Conservation (phyloP, 768 basidiomycete species). For the Stropharia rugosoannulata region DNA sequence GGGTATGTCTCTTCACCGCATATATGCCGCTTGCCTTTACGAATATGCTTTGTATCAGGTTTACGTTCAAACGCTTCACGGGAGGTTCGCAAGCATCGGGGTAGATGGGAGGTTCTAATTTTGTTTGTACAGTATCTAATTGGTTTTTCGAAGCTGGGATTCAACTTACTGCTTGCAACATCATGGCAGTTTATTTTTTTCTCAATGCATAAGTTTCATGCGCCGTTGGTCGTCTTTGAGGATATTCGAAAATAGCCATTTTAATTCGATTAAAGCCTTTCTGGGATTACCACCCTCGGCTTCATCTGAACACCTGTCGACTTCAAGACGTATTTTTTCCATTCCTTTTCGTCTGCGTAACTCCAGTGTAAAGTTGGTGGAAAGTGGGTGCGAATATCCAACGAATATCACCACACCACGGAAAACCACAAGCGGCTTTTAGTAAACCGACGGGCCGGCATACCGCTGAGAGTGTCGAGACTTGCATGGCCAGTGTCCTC, state of each 20-base stretch:
- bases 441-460: background rate
- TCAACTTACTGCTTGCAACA: background rate
- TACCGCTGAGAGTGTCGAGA: background rate
- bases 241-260: no score
- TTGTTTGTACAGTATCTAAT: conserved; percentile 1
- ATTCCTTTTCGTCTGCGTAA: background rate
- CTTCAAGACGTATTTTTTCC: no score
- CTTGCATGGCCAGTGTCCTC: background rate
- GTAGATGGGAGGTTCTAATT: conserved; percentile 8
- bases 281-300: no score
- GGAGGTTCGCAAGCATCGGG: conserved; percentile 33
- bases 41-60: conserved; percentile 41
- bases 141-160: background rate
- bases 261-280: no score
- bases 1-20: conserved; percentile 38
- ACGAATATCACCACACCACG: no score
- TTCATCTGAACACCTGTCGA: no score
- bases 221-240: no score
- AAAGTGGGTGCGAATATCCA: background rate
- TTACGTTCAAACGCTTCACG: conserved; percentile 81
- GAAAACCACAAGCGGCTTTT: no score
- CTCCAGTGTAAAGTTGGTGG: background rate
- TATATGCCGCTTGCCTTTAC: background rate
- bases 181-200: no score
- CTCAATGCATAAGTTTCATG: no score